phyloP scores from a whole-genome alignment of 2,329 filamentous ascomycete species.

The Hirsutella rhossiliensis region DNA sequence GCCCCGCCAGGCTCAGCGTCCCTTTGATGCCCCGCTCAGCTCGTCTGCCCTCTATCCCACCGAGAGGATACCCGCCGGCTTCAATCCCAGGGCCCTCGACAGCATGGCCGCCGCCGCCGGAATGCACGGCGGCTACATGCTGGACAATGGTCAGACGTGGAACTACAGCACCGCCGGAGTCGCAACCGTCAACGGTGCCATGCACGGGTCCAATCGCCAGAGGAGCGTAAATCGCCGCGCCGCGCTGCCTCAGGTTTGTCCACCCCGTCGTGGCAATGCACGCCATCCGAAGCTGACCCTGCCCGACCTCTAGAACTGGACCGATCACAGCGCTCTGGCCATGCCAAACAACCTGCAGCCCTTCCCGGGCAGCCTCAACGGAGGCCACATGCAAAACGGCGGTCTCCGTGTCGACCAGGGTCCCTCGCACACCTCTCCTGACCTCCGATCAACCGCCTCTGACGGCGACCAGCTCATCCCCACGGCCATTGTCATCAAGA shows the following conservation, averaged over 20 bases:
- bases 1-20: slow-evolving; percentile 50
- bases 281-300: background rate
- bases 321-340: slow-evolving; percentile 31
- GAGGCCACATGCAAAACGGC: slow-evolving; percentile 25
- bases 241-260: slow-evolving; percentile 63
- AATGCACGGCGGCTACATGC: slow-evolving; percentile 35
- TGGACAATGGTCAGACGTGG: slow-evolving; percentile 70
- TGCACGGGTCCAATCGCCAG: slow-evolving; percentile 51
- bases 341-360: slow-evolving; percentile 26
- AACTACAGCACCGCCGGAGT: slow-evolving; percentile 60
- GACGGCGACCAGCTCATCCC: slow-evolving; percentile 84
- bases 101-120: slow-evolving; percentile 25
- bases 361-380: slow-evolving; percentile 22
- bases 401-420: slow-evolving; percentile 30
- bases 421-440: slow-evolving; percentile 26
- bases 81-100: slow-evolving; percentile 46
- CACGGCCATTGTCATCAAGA: slow-evolving; percentile 98
- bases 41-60: slow-evolving; percentile 55
- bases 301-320: slow-evolving; percentile 33
- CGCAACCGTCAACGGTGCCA: slow-evolving; percentile 46
- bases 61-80: slow-evolving; percentile 52
- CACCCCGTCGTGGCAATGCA: background rate
- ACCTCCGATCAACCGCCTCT: slow-evolving; percentile 28
- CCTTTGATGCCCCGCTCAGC: slow-evolving; percentile 60
- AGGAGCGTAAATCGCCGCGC: slow-evolving; percentile 41